These are phyloP conservation scores for Cryptosporidium felis DNA, from an alignment of 169 alveolate species.

Conservation along the genomic window DNA sequence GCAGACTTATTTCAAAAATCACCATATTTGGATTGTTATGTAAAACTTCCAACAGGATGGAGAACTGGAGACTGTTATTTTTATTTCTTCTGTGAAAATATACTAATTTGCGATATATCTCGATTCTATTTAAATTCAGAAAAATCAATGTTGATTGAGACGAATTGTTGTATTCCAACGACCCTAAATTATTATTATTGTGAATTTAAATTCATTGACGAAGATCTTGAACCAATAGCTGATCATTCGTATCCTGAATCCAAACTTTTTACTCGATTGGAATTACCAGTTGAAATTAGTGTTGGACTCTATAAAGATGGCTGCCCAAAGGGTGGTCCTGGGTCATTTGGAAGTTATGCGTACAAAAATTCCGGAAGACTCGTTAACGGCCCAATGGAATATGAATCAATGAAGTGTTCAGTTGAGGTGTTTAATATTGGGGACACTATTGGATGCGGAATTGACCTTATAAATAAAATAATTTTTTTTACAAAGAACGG, in stretches of 20 bases:
- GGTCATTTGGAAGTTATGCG: conserved; percentile 73
- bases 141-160: not conserved
- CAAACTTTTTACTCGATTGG: not conserved
- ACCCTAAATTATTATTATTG: conserved; percentile 6
- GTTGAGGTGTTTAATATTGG: conserved; percentile 68
- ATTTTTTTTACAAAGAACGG: conserved; percentile 75
- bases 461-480: conserved; percentile 24
- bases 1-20: conserved; percentile 8
- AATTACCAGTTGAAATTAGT: not conserved
- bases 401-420: not conserved
- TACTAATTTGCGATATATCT: not conserved
- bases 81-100: not conserved
- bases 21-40: not conserved
- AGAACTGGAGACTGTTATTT: not conserved
- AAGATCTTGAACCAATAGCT: not conserved
- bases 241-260: too few relatives aligned
- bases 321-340: conserved; percentile 27
- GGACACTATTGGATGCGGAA: conserved; percentile 74
- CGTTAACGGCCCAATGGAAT: not conserved
- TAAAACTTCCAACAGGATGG: conserved; percentile 36
- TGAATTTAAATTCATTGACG: conserved; percentile 9
- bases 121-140: not conserved
- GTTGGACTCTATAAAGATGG: conserved; percentile 75
- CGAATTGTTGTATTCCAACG: conserved; percentile 27
- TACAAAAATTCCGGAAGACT: conserved; percentile 72